A percentile compares a stretch with the other conserved stretches of the same genome.
Conservation (phyloP, 306 rosid genomes). For the Mimosa pudica region DNA sequence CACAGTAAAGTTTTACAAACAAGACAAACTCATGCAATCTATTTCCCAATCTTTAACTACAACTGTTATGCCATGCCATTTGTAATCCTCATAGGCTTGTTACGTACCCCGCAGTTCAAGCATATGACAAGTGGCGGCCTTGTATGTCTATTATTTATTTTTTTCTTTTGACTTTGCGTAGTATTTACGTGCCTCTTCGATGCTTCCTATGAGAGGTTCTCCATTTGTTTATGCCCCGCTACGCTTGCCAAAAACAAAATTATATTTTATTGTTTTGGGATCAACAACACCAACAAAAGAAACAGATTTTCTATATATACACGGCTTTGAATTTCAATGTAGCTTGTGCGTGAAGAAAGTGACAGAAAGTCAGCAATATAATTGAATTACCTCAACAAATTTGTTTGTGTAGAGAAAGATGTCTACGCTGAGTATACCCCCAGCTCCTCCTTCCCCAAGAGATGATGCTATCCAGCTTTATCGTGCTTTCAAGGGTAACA, state of each 20-base stretch:
- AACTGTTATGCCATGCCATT: no score
- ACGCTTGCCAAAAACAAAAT: neutral
- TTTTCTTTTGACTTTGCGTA: no score
- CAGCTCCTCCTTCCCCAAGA: conserved; percentile 62
- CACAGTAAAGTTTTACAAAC: no score
- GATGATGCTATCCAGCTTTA: conserved; percentile 72
- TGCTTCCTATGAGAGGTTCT: neutral
- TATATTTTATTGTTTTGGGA: neutral
- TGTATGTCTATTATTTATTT: no score
- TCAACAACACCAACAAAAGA: no score
- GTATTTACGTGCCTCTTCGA: no score
- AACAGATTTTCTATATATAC: neutral
- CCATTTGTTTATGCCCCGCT: neutral
- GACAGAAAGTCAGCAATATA: neutral
- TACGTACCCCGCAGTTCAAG: no score
- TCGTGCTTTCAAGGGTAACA: conserved; percentile 80
- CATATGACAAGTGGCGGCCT: no score
- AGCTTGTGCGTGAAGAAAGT: neutral
- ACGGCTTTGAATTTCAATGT: neutral
- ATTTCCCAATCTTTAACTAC: no score
- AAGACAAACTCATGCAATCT: no score
- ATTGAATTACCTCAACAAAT: neutral
- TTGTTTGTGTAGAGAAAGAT: conserved; percentile 8
- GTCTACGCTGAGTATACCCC: conserved; percentile 61
- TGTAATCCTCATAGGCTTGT: no score